Percentiles rank a stretch among this genome's conserved stretches.
Conservation (phyloP, 345 rosid species). For the Fremontodendron californicum region DNA sequence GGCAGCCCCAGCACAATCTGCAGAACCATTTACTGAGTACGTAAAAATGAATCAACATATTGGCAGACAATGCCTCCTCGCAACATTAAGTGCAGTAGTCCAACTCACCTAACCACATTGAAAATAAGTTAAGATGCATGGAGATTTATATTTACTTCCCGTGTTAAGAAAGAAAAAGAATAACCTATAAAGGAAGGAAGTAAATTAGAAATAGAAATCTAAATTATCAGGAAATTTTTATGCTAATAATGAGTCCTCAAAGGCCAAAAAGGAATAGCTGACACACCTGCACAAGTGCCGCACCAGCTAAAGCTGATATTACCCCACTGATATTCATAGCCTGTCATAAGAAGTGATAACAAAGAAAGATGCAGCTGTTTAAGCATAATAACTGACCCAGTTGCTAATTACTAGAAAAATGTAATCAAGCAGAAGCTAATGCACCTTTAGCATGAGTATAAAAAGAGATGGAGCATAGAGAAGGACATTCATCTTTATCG, state of each 20-base stretch:
- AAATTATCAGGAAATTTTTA: background rate
- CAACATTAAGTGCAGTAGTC: constrained; percentile 30
- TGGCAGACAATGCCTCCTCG: constrained; percentile 20
- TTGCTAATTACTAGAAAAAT: background rate
- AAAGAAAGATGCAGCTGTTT: constrained; percentile 19
- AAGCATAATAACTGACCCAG: constrained; percentile 15
- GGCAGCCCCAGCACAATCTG: constrained; percentile 93
- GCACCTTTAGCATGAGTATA: constrained; percentile 75
- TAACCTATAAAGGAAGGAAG: constrained; percentile 8
- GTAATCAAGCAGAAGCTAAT: constrained; percentile 7
- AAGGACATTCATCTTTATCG: constrained; percentile 92
- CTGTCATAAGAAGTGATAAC: constrained; percentile 38
- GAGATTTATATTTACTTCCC: constrained; percentile 11
- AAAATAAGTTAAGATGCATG: constrained; percentile 22
- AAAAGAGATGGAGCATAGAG: constrained; percentile 85
- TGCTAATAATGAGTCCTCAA: background rate
- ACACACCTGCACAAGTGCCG: constrained; percentile 86
- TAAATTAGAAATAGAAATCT: background rate
- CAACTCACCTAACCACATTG: constrained; percentile 59
- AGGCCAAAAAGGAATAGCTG: constrained; percentile 17
- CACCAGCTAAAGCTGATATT: constrained; percentile 73
- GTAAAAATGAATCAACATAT: constrained; percentile 30
- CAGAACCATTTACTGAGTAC: constrained; percentile 38
- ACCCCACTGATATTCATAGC: constrained; percentile 71
- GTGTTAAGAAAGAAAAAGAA: background rate